A percentile compares a stretch with the other conserved stretches of the same genome.
Conservation (phyloP, 371 early-diverging fungal species). For the Parasitella parasitica region DNA sequence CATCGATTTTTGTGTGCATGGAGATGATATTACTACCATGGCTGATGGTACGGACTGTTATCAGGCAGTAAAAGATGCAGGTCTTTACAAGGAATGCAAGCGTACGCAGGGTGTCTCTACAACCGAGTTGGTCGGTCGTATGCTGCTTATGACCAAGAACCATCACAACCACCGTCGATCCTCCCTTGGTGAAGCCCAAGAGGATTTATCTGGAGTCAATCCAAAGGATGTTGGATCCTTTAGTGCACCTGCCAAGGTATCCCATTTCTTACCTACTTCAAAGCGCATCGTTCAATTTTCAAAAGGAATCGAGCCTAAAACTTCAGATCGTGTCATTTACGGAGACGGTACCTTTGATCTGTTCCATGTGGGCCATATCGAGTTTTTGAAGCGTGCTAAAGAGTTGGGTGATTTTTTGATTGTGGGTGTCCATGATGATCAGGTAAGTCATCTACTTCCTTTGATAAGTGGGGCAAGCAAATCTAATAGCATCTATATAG, state of each 20-base stretch:
- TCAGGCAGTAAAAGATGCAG: slow-evolving; percentile 90
- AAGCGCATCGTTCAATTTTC: slow-evolving; percentile 87
- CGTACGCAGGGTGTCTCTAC: slow-evolving; percentile 93
- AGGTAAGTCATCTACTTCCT: slow-evolving; percentile 27
- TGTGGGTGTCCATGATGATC: slow-evolving; percentile 94
- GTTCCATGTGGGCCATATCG: slow-evolving; percentile 96
- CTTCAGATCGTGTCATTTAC: slow-evolving; percentile 75
- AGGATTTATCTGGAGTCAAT: slow-evolving; percentile 62
- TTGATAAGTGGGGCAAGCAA: not conserved
- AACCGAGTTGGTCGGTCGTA: slow-evolving; percentile 94
- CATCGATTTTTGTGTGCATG: slow-evolving; percentile 94
- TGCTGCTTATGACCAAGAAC: slow-evolving; percentile 90
- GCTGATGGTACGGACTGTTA: slow-evolving; percentile 97
- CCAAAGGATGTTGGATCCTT: slow-evolving; percentile 65
- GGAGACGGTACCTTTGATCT: slow-evolving; percentile 97
- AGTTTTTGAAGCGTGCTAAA: slow-evolving; percentile 87
- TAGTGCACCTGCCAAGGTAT: slow-evolving; percentile 50
- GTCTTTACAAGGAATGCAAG: slow-evolving; percentile 92
- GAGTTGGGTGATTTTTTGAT: slow-evolving; percentile 86
- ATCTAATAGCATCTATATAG: slow-evolving; percentile 24
- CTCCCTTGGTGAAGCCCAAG: slow-evolving; percentile 10
- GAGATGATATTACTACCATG: slow-evolving; percentile 93
- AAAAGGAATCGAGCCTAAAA: slow-evolving; percentile 73
- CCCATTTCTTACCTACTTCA: slow-evolving; percentile 87
- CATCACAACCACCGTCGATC: slow-evolving; percentile 70